Evolutionary conservation across 371 early-diverging fungal genomes (phyloP), one percentile per base, ranked within the genome.

Genomic region (Mortierella sp.): DNA sequence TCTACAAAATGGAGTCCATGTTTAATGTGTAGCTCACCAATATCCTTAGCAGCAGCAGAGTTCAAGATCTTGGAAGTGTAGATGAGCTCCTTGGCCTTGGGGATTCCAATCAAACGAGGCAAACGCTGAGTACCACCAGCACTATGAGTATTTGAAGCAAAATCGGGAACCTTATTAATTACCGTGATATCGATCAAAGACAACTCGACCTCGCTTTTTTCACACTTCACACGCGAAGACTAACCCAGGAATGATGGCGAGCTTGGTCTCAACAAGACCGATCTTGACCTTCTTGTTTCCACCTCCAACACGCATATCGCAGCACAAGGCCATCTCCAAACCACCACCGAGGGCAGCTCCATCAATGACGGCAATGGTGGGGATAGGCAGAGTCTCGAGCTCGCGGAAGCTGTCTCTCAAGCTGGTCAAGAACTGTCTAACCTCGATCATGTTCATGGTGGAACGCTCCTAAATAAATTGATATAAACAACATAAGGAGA

Each of bases 191-290:
- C 0, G 3, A 10, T 19, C 45, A 19, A 3, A 7, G 26, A 31
- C 26, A 19, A 54, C 42, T 38, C 42, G 42, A 38, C 42, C 42
- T 38, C 5, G 42, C 42, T 5, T 3, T 38, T 38, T 38, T 38
- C 42, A n/a, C 10, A 19, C 60, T 26, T 42, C 0, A 28, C 38
- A 24, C 10, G 9, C 48, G 28, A 26, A 14, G 38, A 7, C 79
- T 80, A 92, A 96, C 95, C 98, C 99, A 31, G 99, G 99, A 75
- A 99, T 99, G 79, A 99, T 99, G 52, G 97, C 99, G n/a, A 99
- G 90, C 74, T 92, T 93, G 3, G 99, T 98, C 88, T 99, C 99
- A 0, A 97, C 96, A 68, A 99, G 90, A 1, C 99, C 99, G 72
- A 99, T 89, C 83, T 94, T 93, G 48, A 98, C 96, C 60, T 91